phyloP scores from a whole-genome alignment of 2,329 filamentous ascomycete species.

The Xylariaceae sp. region DNA sequence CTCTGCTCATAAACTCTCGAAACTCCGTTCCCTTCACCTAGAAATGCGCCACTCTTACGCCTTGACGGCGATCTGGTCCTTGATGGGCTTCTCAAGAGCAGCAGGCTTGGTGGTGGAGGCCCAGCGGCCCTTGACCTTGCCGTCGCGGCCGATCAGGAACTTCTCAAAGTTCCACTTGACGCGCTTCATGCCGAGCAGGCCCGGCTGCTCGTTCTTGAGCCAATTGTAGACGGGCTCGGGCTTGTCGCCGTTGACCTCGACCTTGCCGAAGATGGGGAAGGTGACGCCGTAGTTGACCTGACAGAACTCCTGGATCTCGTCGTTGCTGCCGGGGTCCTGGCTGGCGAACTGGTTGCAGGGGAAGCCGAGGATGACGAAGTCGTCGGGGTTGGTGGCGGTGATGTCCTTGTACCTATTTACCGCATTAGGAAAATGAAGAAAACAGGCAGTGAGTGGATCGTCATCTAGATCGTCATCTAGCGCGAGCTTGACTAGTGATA shows the following conservation, averaged over 20 bases:
- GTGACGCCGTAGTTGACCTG: slow-evolving; percentile 90
- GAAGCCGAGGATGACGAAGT: slow-evolving; percentile 89
- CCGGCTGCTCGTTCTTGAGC: slow-evolving; percentile 71
- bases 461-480: neutral
- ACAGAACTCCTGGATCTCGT: slow-evolving; percentile 82
- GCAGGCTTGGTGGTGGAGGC: slow-evolving; percentile 86
- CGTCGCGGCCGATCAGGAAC: slow-evolving; percentile 85
- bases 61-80: slow-evolving; percentile 64
- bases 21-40: slow-evolving; percentile 9
- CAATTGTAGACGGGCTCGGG: slow-evolving; percentile 79
- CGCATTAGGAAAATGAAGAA: slow-evolving; percentile 2
- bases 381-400: slow-evolving; percentile 64
- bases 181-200: slow-evolving; percentile 81
- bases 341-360: slow-evolving; percentile 96
- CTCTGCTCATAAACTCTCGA: slow-evolving; percentile 13
- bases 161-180: slow-evolving; percentile 99
- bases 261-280: slow-evolving; percentile 89
- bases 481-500: neutral
- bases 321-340: slow-evolving; percentile 83
- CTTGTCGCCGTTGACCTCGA: slow-evolving; percentile 85
- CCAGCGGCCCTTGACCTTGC: slow-evolving; percentile 82
- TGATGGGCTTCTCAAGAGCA: slow-evolving; percentile 69
- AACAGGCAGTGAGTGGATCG: neutral
- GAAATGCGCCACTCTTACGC: slow-evolving; percentile 26
- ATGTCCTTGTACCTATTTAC: slow-evolving; percentile 62